Evolutionary conservation across 1,284 basidiomycete genomes (phyloP).

Genomic region (Pulveroboletus sp.): DNA sequence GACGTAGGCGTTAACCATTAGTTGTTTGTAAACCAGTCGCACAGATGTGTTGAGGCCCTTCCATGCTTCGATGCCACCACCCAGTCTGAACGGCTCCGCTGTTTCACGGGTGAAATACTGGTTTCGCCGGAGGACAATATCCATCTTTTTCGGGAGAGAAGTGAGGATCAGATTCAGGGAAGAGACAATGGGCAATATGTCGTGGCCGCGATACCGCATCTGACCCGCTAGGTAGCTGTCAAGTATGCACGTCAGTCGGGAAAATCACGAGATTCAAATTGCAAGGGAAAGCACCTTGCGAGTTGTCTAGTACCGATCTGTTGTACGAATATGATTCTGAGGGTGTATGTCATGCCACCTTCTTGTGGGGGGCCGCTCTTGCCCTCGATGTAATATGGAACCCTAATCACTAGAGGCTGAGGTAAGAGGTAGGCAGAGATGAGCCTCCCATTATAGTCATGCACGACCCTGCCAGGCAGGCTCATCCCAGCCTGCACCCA

Average conservation of each 20-base stretch:
- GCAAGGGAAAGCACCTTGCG: neutral
- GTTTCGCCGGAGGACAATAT: neutral
- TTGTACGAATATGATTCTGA: neutral
- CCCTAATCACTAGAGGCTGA: neutral
- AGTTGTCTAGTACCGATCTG: neutral
- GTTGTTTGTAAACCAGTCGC: neutral
- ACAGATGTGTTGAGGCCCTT: neutral
- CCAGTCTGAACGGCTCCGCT: neutral
- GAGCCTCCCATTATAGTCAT: neutral
- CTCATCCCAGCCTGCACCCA: conserved; percentile 1
- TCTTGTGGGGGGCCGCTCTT: neutral
- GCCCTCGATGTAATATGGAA: neutral
- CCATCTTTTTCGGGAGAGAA: neutral
- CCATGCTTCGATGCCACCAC: neutral
- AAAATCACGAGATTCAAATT: neutral
- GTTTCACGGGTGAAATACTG: neutral
- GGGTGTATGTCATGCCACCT: neutral
- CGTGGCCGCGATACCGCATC: neutral
- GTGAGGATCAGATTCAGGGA: neutral
- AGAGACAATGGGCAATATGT: neutral
- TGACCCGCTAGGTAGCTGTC: neutral
- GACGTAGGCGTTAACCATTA: neutral
- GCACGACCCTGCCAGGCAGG: neutral
- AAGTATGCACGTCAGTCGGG: neutral
- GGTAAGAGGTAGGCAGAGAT: neutral